phyloP scores from a whole-genome alignment of 345 rosid genomes.

The Theobroma cacao region DNA sequence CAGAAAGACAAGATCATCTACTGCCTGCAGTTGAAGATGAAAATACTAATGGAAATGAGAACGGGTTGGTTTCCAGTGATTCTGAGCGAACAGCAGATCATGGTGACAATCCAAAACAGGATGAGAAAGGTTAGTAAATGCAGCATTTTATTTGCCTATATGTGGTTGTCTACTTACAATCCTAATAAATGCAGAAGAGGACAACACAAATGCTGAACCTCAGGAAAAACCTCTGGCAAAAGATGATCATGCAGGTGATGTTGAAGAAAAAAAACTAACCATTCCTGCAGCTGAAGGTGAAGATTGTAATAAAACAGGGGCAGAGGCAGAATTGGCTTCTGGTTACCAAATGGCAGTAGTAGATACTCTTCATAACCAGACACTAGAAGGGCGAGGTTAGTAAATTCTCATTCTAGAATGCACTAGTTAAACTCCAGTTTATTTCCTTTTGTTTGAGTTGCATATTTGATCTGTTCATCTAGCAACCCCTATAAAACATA shows the following conservation, averaged over 20 bases:
- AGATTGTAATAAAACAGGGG: neutral
- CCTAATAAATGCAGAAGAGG: slow-evolving; percentile 25
- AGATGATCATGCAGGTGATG: neutral
- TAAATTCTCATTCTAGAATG: slow-evolving; percentile 2
- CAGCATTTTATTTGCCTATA: neutral
- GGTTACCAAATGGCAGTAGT: neutral
- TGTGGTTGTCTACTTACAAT: neutral
- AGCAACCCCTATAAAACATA: neutral
- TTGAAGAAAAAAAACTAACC: neutral
- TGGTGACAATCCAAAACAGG: neutral
- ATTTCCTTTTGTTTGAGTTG: neutral
- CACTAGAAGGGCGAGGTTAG: slow-evolving; percentile 16
- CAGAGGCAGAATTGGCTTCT: neutral
- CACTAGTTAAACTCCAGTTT: neutral
- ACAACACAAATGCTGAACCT: neutral
- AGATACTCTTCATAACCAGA: slow-evolving; percentile 2
- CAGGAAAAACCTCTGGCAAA: neutral
- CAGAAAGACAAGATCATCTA: slow-evolving; percentile 20
- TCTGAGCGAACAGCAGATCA: slow-evolving; percentile 12
- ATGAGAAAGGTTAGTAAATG: slow-evolving; percentile 2
- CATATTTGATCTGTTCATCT: neutral
- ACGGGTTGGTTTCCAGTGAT: slow-evolving; percentile 16
- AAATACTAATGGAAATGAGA: slow-evolving; percentile 15
- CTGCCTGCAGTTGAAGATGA: slow-evolving; percentile 11
- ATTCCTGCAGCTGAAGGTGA: slow-evolving; percentile 1